Evolutionary conservation across 2,329 filamentous ascomycete genomes (phyloP).

Genomic region (Phialophora verrucosa): DNA sequence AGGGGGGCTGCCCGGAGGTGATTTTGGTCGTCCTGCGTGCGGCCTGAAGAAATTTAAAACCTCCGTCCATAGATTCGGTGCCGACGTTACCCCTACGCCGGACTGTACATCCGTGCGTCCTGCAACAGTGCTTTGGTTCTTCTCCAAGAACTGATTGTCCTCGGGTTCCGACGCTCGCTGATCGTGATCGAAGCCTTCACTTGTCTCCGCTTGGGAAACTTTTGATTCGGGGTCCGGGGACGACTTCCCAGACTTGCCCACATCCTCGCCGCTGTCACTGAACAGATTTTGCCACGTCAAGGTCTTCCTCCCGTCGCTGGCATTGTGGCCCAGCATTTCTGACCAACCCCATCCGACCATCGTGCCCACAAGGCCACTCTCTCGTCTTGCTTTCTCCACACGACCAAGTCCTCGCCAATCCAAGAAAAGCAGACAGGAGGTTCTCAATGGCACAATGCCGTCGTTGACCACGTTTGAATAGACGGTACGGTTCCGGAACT

Average conservation of each 20-base stretch:
- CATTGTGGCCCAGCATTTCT: constrained; percentile 76
- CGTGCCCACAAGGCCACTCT: constrained; percentile 89
- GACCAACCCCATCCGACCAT: constrained; percentile 94
- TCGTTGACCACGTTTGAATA: constrained; percentile 92
- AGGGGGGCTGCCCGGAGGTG: constrained; percentile 41
- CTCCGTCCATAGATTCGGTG: constrained; percentile 62
- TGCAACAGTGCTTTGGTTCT: constrained; percentile 3
- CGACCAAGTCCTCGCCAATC: constrained; percentile 94
- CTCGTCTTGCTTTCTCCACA: constrained; percentile 90
- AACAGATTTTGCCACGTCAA: constrained; percentile 41
- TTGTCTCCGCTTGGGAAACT: constrained; percentile 38
- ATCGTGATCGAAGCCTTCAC: constrained; percentile 36
- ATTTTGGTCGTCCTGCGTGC: constrained; percentile 47
- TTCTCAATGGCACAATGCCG: constrained; percentile 88
- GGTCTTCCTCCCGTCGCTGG: constrained; percentile 58
- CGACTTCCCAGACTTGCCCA: constrained; percentile 31
- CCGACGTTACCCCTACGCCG: constrained; percentile 35
- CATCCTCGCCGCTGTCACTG: constrained; percentile 39
- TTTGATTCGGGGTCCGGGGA: constrained; percentile 35
- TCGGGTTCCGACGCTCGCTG: constrained; percentile 22
- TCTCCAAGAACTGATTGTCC: constrained; percentile 23
- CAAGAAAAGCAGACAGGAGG: constrained; percentile 92
- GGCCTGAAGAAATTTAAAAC: constrained; percentile 78
- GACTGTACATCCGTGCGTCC: constrained; percentile 5
- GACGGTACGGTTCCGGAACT: constrained; percentile 76